Base-by-base conservation (phyloP, 495 filamentous ascomycete genomes). In the Penicillium psychrofluorescens region DNA sequence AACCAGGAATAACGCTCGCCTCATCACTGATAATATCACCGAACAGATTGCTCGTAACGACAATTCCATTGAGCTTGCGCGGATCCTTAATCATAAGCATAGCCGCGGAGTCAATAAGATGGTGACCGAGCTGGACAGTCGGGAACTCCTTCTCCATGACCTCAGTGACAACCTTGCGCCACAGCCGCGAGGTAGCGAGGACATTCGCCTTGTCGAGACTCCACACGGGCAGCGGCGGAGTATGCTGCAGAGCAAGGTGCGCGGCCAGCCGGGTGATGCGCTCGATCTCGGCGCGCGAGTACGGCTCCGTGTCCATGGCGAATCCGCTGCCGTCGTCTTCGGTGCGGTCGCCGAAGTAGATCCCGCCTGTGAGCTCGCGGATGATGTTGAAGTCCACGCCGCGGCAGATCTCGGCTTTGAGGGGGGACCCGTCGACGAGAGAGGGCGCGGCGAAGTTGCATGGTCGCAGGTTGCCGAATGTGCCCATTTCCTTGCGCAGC, bases 61-160 rank as follows among this genome's bases (percentile, higher is more conserved):
- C 78, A 14, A 98, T 81, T 40, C 92, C 92, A 62, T 97, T 97
- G 38, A 98, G 74, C 40, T 85, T 80, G 15, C 86, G 73, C 15
- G 92, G 92, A 61, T 90, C 87, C 82, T 95, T 95, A 41, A 98
- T 78, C 88, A 97, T 90, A 50, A 96, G 64, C 91, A 98, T 96
- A 41, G 92, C 91, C 13, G 90, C 92, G 43, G 80, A 86, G 69
- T 98, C 92, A 59, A 98, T 96, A 33, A 98, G 75, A 58, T 98
- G 91, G 66, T 96, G 90, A 46, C 79, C 78, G 33, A 94, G 59
- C 22, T 86, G 78, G 14, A 98, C 67, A 62, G 88, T 78, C 29
- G 92, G 92, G 69, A 90, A 98, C 73, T 98, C 92, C 43, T 84
- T 84, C 14, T 66, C 75, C 46, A 95, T 74, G 22, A 74, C 71